These are phyloP conservation scores for Dissophora ornata DNA, from an alignment of 192 early-diverging fungal species.

Conservation along the genomic window DNA sequence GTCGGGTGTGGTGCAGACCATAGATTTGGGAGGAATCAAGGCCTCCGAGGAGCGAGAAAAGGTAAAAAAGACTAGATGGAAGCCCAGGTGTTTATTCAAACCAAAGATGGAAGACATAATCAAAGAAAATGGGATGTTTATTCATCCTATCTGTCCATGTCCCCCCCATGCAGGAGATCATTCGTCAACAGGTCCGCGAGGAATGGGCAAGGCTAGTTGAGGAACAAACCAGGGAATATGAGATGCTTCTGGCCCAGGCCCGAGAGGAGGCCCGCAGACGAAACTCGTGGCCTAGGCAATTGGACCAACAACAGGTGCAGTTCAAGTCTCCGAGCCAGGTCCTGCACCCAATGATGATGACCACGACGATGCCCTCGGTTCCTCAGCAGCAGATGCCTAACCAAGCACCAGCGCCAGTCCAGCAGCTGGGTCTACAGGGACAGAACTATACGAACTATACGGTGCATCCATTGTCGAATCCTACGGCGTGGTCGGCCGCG, in stretches of 20 bases:
- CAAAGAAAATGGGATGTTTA: not conserved
- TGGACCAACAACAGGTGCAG: slow-evolving; percentile 13
- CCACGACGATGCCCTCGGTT: not conserved
- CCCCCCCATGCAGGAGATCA: slow-evolving; percentile 6
- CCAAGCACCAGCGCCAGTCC: not conserved
- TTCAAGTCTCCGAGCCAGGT: slow-evolving; percentile 6
- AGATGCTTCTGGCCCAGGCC: not conserved
- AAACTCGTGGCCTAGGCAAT: slow-evolving; percentile 30
- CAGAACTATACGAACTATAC: not conserved
- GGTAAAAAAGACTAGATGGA: not conserved
- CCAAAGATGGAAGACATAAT: not conserved
- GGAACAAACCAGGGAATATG: slow-evolving; percentile 21
- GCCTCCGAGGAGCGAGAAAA: slow-evolving; percentile 15
- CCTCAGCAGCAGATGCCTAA: slow-evolving; percentile 7
- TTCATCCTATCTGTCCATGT: not conserved
- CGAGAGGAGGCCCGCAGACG: slow-evolving; percentile 2
- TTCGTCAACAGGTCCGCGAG: slow-evolving; percentile 13
- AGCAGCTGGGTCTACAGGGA: slow-evolving; percentile 10
- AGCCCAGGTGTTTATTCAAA: no score
- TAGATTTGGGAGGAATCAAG: slow-evolving; percentile 11
- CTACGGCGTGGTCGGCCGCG: slow-evolving; percentile 15
- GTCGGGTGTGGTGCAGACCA: slow-evolving; percentile 19
- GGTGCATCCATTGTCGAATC: slow-evolving; percentile 5
- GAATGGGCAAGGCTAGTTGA: slow-evolving; percentile 25
- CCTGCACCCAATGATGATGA: not conserved